These are phyloP conservation scores for Arabidopsis lyrata DNA, from an alignment of 441 rosid species.

Conservation along the genomic window DNA sequence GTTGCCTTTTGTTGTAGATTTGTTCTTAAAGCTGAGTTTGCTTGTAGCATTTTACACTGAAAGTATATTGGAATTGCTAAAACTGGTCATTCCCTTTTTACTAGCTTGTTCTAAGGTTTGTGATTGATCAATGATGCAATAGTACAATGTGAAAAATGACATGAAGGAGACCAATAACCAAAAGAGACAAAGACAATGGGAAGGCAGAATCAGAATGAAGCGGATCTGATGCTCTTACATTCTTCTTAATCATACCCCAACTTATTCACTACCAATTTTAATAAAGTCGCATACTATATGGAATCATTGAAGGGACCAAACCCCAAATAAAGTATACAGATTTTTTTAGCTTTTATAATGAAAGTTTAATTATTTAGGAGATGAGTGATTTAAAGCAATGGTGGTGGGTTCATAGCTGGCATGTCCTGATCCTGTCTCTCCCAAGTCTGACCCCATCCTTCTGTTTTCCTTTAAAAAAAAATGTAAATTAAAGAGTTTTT, in stretches of 20 bases:
- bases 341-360: slow-evolving; percentile 9
- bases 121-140: slow-evolving; percentile 23
- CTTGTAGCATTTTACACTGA: slow-evolving; percentile 9
- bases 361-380: slow-evolving; percentile 38
- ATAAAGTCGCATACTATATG: slow-evolving; percentile 17
- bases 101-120: slow-evolving; percentile 8
- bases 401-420: slow-evolving; percentile 50
- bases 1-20: slow-evolving; percentile 10
- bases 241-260: slow-evolving; percentile 46
- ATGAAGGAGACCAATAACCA: slow-evolving; percentile 17
- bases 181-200: slow-evolving; percentile 28
- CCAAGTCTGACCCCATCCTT: slow-evolving; percentile 30
- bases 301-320: slow-evolving; percentile 42
- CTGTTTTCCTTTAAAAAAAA: background rate
- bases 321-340: slow-evolving; percentile 29
- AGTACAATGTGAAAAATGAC: slow-evolving; percentile 28
- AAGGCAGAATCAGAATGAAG: slow-evolving; percentile 30
- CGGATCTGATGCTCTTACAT: slow-evolving; percentile 39
- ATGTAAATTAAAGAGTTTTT: background rate
- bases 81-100: background rate
- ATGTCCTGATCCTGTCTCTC: slow-evolving; percentile 44
- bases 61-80: slow-evolving; percentile 4
- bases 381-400: slow-evolving; percentile 31
- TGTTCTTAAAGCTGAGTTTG: slow-evolving; percentile 23
- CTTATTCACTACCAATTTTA: slow-evolving; percentile 31